Conservation (phyloP, 2,329 filamentous ascomycete genomes). For the Cercospora berteroae region DNA sequence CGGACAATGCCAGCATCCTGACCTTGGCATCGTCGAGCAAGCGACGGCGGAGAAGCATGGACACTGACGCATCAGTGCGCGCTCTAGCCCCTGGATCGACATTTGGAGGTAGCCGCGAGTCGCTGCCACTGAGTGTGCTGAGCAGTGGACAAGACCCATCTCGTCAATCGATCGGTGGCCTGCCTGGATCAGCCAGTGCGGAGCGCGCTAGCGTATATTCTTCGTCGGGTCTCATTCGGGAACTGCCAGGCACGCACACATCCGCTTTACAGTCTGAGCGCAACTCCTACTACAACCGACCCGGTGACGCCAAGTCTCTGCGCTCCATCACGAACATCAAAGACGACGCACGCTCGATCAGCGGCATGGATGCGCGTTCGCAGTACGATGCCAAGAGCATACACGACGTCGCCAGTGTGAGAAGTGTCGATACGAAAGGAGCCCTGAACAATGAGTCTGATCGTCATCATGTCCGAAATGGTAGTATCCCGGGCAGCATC, state of each 20-base stretch:
- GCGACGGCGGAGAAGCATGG: slow-evolving; percentile 73
- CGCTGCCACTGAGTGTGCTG: slow-evolving; percentile 72
- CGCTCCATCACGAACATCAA: slow-evolving; percentile 34
- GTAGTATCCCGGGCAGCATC: slow-evolving; percentile 78
- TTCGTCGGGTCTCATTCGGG: slow-evolving; percentile 45
- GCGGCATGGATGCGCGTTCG: slow-evolving; percentile 44
- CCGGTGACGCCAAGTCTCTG: slow-evolving; percentile 36
- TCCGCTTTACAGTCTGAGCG: slow-evolving; percentile 70
- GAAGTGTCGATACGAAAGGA: slow-evolving; percentile 60
- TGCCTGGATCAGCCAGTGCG: slow-evolving; percentile 47
- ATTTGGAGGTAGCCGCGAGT: slow-evolving; percentile 78
- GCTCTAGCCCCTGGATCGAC: slow-evolving; percentile 79
- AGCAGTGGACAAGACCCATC: slow-evolving; percentile 55
- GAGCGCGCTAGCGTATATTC: slow-evolving; percentile 77
- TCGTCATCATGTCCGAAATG: slow-evolving; percentile 69
- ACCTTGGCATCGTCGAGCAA: slow-evolving; percentile 82
- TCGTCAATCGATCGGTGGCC: slow-evolving; percentile 54
- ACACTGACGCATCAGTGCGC: slow-evolving; percentile 81
- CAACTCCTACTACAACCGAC: slow-evolving; percentile 73
- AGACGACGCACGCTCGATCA: slow-evolving; percentile 26
- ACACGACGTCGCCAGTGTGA: slow-evolving; percentile 63
- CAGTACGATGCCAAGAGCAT: slow-evolving; percentile 30
- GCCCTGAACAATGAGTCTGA: background rate
- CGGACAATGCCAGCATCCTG: slow-evolving; percentile 81
- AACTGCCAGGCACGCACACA: slow-evolving; percentile 42